Evolutionary conservation across 2,329 filamentous ascomycete species (phyloP), one percentile per base, ranked within the genome.

Genomic region (Venturia effusa): DNA sequence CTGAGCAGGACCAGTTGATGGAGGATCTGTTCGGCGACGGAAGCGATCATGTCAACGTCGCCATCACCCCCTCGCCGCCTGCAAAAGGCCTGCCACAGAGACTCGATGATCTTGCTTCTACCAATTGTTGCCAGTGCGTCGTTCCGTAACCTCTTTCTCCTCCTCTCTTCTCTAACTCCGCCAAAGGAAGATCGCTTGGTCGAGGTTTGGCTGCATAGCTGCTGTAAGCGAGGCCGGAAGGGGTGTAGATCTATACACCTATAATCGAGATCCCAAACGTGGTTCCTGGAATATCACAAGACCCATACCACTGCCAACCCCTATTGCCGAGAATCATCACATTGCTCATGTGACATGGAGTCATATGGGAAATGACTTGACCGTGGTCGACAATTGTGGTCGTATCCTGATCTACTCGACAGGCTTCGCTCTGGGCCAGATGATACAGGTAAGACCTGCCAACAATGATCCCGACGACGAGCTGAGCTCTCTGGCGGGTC

Each of bases 261-360:
- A 96, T 61, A 82, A 84, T 40, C 87, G 88, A 70, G 81, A 86
- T 68, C 82, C 86, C 0, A 81, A 85, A 15, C 83, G 88, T 74
- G 90, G 88, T 2, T 81, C 80, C 48, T 97, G 92, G 91, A 81
- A 81, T 7, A 78, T 97, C 59, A 89, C 88, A 69, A 85, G 90
- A 66, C 84, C 89, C 0, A 62, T 41, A 1, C 22, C 57, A 27
- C 19, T 60, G 27, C 61, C 55, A 67, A 79, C 83, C 19, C 81
- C 83, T 55, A 78, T 82, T n/a, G 79, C 83, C 55, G 82, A 85
- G 34, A 83, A 85, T 1, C 85, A 85, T 37, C 85, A 84, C 4
- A 80, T 96, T 48, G 85, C 89, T 22, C 92, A 97, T 74, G 76
- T 99, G 11, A 87, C 85, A 62, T 97, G 92, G 91, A 89, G 89